Evolutionary conservation across 2,329 filamentous ascomycete species (phyloP), one percentile per base, ranked within the genome.

Genomic region (Spiromastix sp.): DNA sequence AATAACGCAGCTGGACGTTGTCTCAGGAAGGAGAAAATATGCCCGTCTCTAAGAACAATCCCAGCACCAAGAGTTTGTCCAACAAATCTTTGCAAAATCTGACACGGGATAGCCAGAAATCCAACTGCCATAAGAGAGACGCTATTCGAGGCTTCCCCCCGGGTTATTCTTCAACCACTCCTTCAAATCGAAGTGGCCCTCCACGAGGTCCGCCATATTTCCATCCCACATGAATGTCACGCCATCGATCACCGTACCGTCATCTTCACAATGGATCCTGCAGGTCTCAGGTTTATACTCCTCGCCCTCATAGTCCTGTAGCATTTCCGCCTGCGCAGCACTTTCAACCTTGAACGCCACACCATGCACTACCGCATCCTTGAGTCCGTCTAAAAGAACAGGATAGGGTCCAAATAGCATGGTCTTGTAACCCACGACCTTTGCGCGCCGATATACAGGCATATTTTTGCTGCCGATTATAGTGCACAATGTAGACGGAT

Each of bases 361-460:
- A 10, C 41, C 41, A 10, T 12, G 22, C 17, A 32, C 30, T 11
- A 35, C 31, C 15, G 32, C 22, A 26, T 22, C 21, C 19, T 25
- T 32, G 3, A 15, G 10, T 19, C 32, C 37, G 11, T 46, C 27
- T 3, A 36, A 16, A 4, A 44, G 25, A 16, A 25, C 40, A 4
- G 33, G 34, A 34, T 39, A 34, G 13, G 15, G 27, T 12, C 38
- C 38, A 20, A 38, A 37, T 24, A 34, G 9, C 30, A 27, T 38
- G 11, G 31, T 21, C 25, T 37, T 28, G 16, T 40, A 43, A n/a
- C 44, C 42, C 20, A 30, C 6, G 10, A 43, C 28, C 9, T 24
- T 34, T 5, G 38, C 44, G 1, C 30, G 30, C 13, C 6, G 26
- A 10, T 34, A 8, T 12, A 19, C 33, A 2, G 27, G 27, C 9